phyloP scores from a whole-genome alignment of 2,329 filamentous ascomycete genomes.

The Apiospora arundinis region DNA sequence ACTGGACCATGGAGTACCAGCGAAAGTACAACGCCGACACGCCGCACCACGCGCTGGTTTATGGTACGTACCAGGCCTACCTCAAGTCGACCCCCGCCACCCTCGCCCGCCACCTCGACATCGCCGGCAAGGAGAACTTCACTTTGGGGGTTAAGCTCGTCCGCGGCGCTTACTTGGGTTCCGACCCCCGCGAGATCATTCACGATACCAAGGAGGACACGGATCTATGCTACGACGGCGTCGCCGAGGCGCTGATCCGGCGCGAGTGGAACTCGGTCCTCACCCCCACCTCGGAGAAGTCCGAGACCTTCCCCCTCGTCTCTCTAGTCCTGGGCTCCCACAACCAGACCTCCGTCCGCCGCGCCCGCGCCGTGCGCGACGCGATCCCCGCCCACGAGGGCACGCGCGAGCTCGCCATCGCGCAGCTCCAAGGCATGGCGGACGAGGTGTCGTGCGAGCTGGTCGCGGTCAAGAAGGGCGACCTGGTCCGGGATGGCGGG shows the following conservation, averaged over 20 bases:
- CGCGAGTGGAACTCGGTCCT: constrained; percentile 66
- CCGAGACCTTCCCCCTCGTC: constrained; percentile 43
- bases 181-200: constrained; percentile 73
- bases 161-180: constrained; percentile 74
- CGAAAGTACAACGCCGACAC: constrained; percentile 71
- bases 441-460: constrained; percentile 83
- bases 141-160: constrained; percentile 78
- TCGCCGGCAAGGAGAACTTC: constrained; percentile 65
- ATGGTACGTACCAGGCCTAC: constrained; percentile 82
- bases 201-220: constrained; percentile 76
- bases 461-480: constrained; percentile 36
- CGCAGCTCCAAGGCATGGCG: constrained; percentile 93
- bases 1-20: constrained; percentile 80
- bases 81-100: constrained; percentile 66
- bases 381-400: constrained; percentile 46
- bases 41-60: constrained; percentile 70
- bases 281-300: constrained; percentile 39
- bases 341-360: constrained; percentile 74
- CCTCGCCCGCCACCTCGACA: constrained; percentile 64
- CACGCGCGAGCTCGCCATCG: constrained; percentile 62
- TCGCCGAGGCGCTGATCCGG: constrained; percentile 71
- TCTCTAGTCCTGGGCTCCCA: constrained; percentile 81
- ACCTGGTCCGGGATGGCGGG: constrained; percentile 23
- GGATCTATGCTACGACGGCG: constrained; percentile 74
- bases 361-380: constrained; percentile 59